Base-by-base conservation (phyloP, 805 yeast species). In the Myxozyma kluyveri region DNA sequence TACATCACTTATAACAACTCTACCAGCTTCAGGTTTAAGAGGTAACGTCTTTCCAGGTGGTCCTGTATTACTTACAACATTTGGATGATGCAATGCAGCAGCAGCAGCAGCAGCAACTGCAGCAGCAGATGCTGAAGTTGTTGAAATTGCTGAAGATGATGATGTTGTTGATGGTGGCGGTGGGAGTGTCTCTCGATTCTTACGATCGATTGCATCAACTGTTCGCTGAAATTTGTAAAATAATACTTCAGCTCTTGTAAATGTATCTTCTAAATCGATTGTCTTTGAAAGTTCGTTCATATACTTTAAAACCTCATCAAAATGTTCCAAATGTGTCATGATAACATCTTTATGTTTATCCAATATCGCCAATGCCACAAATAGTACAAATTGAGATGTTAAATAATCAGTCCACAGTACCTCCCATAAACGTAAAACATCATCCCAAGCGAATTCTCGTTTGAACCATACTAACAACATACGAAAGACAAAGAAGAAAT, bases 401-500 rank as follows among this genome's bases (percentile, higher is more conserved):
- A 87, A 82, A 63, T 72, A 84, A 69, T 91, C 91, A 0, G 98
- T 91, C 83, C 93, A 88, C 42, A 93, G 72, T 1, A 86, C 82
- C 65, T 91, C 99, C 98, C 98, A 91, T n/a, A 91, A 74, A 26
- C 78, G 73, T 64, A 86, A 71, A 1, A 88, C 86, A 49, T 87
- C 87, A 43, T 79, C 79, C 78, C 91, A 86, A 24, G 76, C 78
- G 57, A 93, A 84, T 64, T 93, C 99, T 45, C 99, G 79, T 67
- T 93, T 93, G 67, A 79, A 93, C 96, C 96, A 90, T 2, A 93
- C 97, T 36, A 93, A 73, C 14, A 93, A 71, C 98, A 93, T 91
- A 54, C 98, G 75, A 74, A 93, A 93, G 63, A 90, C 89, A 75
- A 93, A 93, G 66, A 93, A 93, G 56, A 93, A 75, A 65, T 93